These are phyloP conservation scores for Sicyos edulis DNA, from an alignment of 306 rosid species.

Conservation along the genomic window DNA sequence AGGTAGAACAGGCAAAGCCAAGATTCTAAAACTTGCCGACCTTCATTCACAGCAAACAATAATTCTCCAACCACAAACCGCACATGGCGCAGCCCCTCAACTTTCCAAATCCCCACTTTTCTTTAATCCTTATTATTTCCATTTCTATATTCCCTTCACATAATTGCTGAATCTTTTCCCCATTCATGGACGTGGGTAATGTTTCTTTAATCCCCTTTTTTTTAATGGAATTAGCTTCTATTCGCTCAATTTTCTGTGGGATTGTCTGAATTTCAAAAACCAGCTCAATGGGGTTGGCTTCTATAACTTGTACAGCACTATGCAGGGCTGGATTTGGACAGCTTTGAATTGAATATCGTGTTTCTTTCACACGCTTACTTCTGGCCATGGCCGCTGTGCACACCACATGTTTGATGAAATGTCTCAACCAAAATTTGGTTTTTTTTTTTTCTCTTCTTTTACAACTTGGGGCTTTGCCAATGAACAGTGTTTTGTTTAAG, in stretches of 20 bases:
- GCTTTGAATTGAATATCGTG: too few species aligned
- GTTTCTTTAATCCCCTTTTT: not conserved
- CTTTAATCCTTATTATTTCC: not conserved
- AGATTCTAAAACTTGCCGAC: too few species aligned
- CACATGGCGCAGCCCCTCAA: too few species aligned
- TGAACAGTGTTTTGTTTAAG: not conserved
- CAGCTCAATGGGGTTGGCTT: constrained; percentile 19
- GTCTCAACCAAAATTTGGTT: not conserved
- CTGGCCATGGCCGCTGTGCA: not conserved
- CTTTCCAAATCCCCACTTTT: not conserved
- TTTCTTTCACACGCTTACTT: not conserved
- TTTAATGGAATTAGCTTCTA: not conserved
- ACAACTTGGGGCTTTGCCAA: not conserved
- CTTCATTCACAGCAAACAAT: too few species aligned
- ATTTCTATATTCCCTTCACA: not conserved
- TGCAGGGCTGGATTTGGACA: not conserved
- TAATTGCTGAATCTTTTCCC: not conserved
- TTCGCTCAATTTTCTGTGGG: not conserved
- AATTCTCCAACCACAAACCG: too few species aligned
- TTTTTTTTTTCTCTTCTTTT: not conserved
- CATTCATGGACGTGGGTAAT: constrained; percentile 7
- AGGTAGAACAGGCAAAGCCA: too few species aligned
- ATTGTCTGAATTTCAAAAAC: not conserved
- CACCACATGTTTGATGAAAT: constrained; percentile 15
- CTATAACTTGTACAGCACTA: not conserved